phyloP scores from a whole-genome alignment of 768 basidiomycete species.

The Udeniomyces megalosporus region DNA sequence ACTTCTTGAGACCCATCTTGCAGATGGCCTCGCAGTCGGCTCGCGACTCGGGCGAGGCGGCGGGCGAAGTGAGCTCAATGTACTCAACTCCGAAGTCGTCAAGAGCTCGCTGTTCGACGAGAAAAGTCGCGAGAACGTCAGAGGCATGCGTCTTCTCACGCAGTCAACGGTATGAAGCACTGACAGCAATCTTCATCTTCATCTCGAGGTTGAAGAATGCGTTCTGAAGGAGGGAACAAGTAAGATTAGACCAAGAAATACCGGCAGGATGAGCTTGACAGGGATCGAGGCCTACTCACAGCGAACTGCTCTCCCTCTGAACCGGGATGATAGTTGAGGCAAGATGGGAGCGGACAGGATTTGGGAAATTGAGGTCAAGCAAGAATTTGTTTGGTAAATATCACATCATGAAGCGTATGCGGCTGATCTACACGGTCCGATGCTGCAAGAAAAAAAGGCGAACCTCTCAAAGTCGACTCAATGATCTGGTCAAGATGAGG shows the following conservation, averaged over 20 bases:
- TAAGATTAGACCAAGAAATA: no score
- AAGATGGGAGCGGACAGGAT: constrained; percentile 39
- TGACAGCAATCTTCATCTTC: constrained; percentile 97
- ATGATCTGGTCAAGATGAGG: no score
- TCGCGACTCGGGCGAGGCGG: constrained; percentile 88
- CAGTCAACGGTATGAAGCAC: constrained; percentile 30
- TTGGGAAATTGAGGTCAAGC: no score
- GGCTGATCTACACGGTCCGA: no score
- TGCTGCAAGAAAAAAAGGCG: not conserved
- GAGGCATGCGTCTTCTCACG: no score
- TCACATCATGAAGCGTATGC: no score
- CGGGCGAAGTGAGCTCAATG: constrained; percentile 96
- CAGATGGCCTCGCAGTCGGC: constrained; percentile 94
- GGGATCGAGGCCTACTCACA: not conserved
- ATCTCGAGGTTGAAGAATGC: constrained; percentile 99
- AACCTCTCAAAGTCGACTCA: no score
- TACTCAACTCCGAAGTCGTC: constrained; percentile 99
- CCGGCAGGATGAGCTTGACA: not conserved
- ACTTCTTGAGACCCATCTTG: constrained; percentile 78
- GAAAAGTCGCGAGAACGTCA: not conserved
- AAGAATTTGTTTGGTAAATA: no score
- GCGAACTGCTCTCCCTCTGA: constrained; percentile 97
- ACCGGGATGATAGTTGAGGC: constrained; percentile 97
- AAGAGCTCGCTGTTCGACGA: constrained; percentile 31
- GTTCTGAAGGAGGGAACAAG: constrained; percentile 30